Base-by-base conservation (phyloP, 208 protist species). In the Vickermania ingenoplastis region DNA sequence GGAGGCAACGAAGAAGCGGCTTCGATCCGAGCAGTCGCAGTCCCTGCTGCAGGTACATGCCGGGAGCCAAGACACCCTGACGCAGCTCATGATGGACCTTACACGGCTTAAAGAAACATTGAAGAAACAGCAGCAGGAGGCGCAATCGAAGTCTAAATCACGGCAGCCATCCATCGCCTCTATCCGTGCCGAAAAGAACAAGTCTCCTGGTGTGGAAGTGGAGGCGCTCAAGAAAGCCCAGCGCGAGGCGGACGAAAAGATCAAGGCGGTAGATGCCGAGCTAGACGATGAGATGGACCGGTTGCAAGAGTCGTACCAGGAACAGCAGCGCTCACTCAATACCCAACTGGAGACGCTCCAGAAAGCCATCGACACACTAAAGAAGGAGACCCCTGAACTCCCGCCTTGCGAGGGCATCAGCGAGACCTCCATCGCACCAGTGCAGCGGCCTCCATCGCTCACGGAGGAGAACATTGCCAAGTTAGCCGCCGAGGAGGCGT, bases 401-500 rank as follows among this genome's bases (percentile, higher is more conserved):
- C 17, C 36, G 17, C 7, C 36, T 7, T 17, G 7, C 17, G 11
- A 7, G 11, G 7, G 11, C 17, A 7, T n/a, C 11, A 45, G 17
- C 11, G 36, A 45, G 17, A n/a, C 53, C 13, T 55, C 51, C 51
- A 11, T 14, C n/a, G n/a, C 51, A 5, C 22, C 24, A 22, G 51
- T 22, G 13, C 11, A 55, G 7, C 11, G 11, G 21, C 22, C 24
- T 5, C 11, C n/a, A 11, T 11, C 13, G 13, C 51, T 55, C 13
- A 22, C 51, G 7, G 13, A 55, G 11, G 7, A 22, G 7, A 11
- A 55, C 22, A 22, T 73, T 48, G 45, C 54, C 21, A 67, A 57
- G 30, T 55, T 83, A 27, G 49, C 70, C 29, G 59, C 63, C 52
- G 68, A 79, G 59, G 72, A 76, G 55, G 59, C 59, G 14, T 66